Base-by-base conservation (phyloP, 2,329 filamentous ascomycete genomes). In the Scleromitrula shiraiana region DNA sequence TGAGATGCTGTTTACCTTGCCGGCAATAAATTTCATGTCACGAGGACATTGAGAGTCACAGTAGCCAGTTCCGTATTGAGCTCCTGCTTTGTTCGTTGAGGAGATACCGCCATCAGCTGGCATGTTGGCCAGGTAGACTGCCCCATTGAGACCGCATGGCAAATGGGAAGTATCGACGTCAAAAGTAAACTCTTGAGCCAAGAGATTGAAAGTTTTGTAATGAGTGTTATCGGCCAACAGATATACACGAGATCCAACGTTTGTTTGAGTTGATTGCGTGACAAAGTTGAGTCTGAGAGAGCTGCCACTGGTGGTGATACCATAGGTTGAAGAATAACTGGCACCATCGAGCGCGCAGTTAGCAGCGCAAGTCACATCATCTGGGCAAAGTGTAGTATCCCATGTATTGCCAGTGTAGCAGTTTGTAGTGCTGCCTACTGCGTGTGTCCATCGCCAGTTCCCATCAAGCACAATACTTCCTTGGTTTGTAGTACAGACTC, bases 141-240 rank as follows among this genome's bases (percentile, higher is more conserved):
- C 83, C 46, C 82, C 83, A 65, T 88, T 87, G 50, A 87, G 67
- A 51, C 83, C 83, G 59, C 83, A 88, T 51, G 77, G 75, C 17
- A 85, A 69, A 60, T 75, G 74, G 33, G 81, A 84, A 37, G 84
- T 77, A 62, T 87, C 83, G 22, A 85, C 82, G 47, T 85, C 82
- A 53, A 87, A 85, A 46, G 80, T 82, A 67, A 87, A 81, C 65
- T 87, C 83, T 60, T 82, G 74, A 66, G 78, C 79, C 46, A 80
- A 70, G 50, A 85, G 70, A 50, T 77, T 73, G 67, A 85, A 81
- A 61, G 76, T 73, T 67, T 84, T 68, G 65, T 87, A 87, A 50
- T 74, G 76, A 56, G 69, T 70, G 37, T 80, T 75, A 43, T 71
- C 68, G 56, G 75, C 73, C 69, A 86, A 76, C 53, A 86, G 72